A percentile compares a stretch with the other conserved stretches of the same genome.
Evolutionary conservation across 2,329 filamentous ascomycete genomes (phyloP).

Genomic region (Epichloe coenophiala): DNA sequence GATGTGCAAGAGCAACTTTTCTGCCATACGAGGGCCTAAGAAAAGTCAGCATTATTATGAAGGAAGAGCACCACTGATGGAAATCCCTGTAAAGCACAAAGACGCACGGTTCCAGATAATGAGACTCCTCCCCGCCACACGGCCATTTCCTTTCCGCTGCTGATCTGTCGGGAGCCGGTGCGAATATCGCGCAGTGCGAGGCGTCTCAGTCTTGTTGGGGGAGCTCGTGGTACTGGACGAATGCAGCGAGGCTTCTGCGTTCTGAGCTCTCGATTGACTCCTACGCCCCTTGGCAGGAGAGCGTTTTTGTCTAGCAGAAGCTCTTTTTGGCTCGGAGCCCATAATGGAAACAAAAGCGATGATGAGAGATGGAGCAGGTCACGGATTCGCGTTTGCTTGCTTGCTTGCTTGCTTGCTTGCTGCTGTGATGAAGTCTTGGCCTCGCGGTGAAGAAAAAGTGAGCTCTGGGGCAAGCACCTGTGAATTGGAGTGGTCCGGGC

Average conservation of each 20-base stretch:
- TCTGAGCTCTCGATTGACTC: conserved; percentile 7
- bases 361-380: neutral
- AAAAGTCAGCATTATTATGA: neutral
- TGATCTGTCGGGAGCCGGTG: conserved; percentile 14
- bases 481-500: neutral
- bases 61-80: too few relatives aligned
- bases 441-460: neutral
- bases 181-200: conserved; percentile 10
- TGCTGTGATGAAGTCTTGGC: neutral
- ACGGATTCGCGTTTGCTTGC: neutral
- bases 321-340: conserved; percentile 4
- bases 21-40: conserved; percentile 31
- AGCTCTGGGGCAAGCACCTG: neutral
- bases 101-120: conserved; percentile 30
- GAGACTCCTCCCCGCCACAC: conserved; percentile 22
- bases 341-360: conserved; percentile 1
- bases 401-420: too few relatives aligned
- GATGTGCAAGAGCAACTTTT: conserved; percentile 29
- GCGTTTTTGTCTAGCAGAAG: conserved; percentile 9
- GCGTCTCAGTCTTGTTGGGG: conserved; percentile 4
- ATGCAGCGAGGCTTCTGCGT: conserved; percentile 3
- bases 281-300: conserved; percentile 4
- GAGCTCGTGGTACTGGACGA: conserved; percentile 1
- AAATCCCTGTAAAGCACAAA: neutral
- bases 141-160: conserved; percentile 16